Evolutionary conservation across 2,329 filamentous ascomycete species (phyloP), one percentile per base, ranked within the genome.

Genomic region (Achaetomium macrosporum): DNA sequence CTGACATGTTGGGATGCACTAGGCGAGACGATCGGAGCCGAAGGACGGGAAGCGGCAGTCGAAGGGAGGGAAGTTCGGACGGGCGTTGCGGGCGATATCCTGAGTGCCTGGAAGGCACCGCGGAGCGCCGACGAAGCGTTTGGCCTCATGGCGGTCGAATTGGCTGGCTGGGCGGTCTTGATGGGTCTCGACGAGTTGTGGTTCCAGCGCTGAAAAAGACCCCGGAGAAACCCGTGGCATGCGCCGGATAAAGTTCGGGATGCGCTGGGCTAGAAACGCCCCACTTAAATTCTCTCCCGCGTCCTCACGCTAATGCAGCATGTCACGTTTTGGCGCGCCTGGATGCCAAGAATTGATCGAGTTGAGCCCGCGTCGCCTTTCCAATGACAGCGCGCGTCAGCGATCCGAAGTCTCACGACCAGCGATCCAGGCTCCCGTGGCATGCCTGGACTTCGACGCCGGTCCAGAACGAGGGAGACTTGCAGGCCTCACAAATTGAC

Each of bases 41-140:
- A 68, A 58, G 58, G 66, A 37, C 61, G 68, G 50, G 67, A 62
- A 59, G 42, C 15, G 68, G 63, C 47, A 49, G 52, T 50, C 49
- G 59, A 53, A 15, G 63, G 51, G 56, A 65, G 59, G 48, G 66
- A 63, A 3, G 73, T 71, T 54, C 69, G 73, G 54, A 71, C 60
- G 35, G 71, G 64, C 9, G 71, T 65, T n/a, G 68, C 62, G 36
- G 67, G 60, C 16, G 69, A 70, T 64, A 81, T 69, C 51, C 69
- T 72, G 55, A 83, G 69, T 51, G 73, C 72, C 56, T 71, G 73
- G 29, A 83, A 73, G 64, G 78, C 76, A 66, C 72, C 72, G 60
- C 74, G 64, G 56, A 83, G 69, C 63, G 72, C 67, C 56, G 72
- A 70, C 42, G 75, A 61, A 53, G 59, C 50, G 57, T 65, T 67